Percentiles rank a stretch among this genome's conserved stretches.
Conservation (phyloP, 805 yeast genomes). For the Cyberlindnera nakhonratchasimensis region DNA sequence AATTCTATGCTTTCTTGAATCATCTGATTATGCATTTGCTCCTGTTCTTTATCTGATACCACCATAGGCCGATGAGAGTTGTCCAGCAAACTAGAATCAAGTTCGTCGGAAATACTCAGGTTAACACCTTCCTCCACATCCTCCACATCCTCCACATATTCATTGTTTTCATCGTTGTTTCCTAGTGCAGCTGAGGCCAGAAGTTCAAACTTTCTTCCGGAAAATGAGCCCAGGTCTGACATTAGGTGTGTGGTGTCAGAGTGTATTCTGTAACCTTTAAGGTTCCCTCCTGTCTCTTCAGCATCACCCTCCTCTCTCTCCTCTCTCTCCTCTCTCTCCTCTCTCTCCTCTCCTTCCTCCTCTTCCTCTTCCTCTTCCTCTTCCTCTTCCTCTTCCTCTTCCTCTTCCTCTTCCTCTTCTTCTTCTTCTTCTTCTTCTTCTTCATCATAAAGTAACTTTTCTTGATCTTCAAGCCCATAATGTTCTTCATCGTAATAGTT, state of each 20-base stretch:
- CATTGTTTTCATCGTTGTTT: not conserved
- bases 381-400: not conserved
- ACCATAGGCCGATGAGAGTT: no score
- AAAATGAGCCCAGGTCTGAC: not conserved
- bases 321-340: conserved; percentile 3
- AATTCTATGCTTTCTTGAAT: no score
- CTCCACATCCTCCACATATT: not conserved
- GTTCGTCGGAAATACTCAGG: no score
- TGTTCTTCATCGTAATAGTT: no score
- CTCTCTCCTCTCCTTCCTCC: not conserved
- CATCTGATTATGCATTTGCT: no score
- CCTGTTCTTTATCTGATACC: no score
- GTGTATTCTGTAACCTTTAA: no score
- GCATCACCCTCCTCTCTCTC: conserved; percentile 5
- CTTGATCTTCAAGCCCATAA: no score
- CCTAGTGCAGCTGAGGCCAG: conserved; percentile 9
- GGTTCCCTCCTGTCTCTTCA: conserved; percentile 1
- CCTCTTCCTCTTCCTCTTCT: conserved; percentile 1
- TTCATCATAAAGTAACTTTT: no score
- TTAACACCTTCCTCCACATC: no score
- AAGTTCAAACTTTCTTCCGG: conserved; percentile 1
- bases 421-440: conserved; percentile 5
- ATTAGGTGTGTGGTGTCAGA: no score
- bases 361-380: not conserved
- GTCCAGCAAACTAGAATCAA: no score